Conservation (phyloP, 805 yeast genomes). For the Blastobotrys peoriensis region DNA sequence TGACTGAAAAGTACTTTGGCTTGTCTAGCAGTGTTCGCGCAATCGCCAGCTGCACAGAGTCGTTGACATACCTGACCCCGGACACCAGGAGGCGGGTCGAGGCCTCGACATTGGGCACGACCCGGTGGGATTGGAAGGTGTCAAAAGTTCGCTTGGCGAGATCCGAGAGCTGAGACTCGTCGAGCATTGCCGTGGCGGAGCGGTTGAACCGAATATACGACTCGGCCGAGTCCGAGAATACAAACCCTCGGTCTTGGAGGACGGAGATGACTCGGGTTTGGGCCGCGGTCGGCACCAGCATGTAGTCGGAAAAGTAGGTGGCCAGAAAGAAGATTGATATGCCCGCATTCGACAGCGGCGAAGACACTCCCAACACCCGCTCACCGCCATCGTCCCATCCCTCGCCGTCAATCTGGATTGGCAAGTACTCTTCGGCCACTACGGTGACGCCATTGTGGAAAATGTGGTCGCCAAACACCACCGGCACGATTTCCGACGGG, state of each 20-base stretch:
- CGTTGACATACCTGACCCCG: conserved; percentile 46
- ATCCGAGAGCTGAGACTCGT: not conserved
- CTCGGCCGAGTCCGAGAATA: conserved; percentile 40
- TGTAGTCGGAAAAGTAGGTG: conserved; percentile 59
- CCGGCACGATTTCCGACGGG: conserved; percentile 34
- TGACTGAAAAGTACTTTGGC: conserved; percentile 26
- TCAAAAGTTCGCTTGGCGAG: conserved; percentile 10
- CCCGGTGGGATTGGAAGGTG: conserved; percentile 26
- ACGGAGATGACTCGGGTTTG: conserved; percentile 42
- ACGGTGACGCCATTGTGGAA: conserved; percentile 33
- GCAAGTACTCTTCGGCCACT: conserved; percentile 41
- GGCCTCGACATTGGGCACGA: conserved; percentile 41
- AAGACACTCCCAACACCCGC: conserved; percentile 49
- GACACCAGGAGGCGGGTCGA: conserved; percentile 43
- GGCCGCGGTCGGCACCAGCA: conserved; percentile 46
- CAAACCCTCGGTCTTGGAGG: conserved; percentile 39
- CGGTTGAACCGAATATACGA: conserved; percentile 32
- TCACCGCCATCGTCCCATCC: conserved; percentile 46
- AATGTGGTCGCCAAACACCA: conserved; percentile 38
- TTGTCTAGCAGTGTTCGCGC: conserved; percentile 32
- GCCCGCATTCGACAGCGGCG: conserved; percentile 50
- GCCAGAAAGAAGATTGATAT: conserved; percentile 57
- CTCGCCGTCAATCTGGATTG: conserved; percentile 56
- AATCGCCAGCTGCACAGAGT: conserved; percentile 29
- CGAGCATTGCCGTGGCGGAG: conserved; percentile 6